Percentiles rank a stretch among this genome's conserved stretches.
These are phyloP conservation scores for Glaciozyma martinii DNA, from an alignment of 768 basidiomycete genomes.

Conservation along the genomic window DNA sequence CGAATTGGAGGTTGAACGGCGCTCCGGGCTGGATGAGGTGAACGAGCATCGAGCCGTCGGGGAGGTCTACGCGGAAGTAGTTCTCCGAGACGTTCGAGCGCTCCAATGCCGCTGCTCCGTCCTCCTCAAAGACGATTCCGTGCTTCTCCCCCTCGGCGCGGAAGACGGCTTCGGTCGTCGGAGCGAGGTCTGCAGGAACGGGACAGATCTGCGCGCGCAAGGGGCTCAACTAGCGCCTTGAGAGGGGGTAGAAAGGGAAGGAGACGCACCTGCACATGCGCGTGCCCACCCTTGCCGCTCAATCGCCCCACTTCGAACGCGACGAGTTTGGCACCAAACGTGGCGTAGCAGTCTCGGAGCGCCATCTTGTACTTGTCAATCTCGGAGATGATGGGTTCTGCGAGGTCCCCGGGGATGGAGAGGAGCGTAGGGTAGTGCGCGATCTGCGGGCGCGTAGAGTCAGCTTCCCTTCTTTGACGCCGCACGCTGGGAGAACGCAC, in stretches of 20 bases:
- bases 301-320: conserved; percentile 81
- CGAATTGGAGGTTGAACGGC: conserved; percentile 86
- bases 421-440: conserved; percentile 83
- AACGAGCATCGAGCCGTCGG: conserved; percentile 73
- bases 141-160: conserved; percentile 54
- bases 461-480: not conserved
- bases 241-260: not conserved
- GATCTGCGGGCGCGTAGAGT: conserved; percentile 41
- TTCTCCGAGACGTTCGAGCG: conserved; percentile 43
- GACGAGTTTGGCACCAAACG: conserved; percentile 59
- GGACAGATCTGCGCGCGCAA: conserved; percentile 48
- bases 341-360: conserved; percentile 61
- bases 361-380: conserved; percentile 72
- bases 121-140: conserved; percentile 53
- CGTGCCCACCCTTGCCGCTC: conserved; percentile 80
- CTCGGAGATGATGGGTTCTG: conserved; percentile 66
- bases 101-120: conserved; percentile 40
- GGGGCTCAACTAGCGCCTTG: not conserved
- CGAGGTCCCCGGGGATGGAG: conserved; percentile 69
- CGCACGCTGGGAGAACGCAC: conserved; percentile 35
- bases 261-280: conserved; percentile 64
- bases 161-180: conserved; percentile 63
- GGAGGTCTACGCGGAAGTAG: conserved; percentile 87
- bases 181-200: conserved; percentile 55
- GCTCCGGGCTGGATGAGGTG: conserved; percentile 69